These are phyloP conservation scores for Quercus tomentella DNA, from an alignment of 331 rosid species.

Conservation along the genomic window DNA sequence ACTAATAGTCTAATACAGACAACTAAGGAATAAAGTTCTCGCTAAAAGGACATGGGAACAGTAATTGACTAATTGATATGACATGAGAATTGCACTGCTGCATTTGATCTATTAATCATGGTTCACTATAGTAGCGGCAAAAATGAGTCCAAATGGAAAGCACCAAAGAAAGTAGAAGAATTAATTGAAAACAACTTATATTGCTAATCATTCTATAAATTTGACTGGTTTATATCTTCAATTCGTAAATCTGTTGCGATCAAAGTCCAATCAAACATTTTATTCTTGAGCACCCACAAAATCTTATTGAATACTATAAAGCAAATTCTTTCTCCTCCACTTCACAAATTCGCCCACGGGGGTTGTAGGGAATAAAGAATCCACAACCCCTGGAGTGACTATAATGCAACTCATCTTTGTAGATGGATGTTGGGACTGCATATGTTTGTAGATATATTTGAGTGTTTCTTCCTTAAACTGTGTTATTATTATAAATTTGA, in stretches of 20 bases:
- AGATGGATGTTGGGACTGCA: neutral
- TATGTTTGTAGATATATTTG: neutral
- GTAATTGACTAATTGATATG: neutral
- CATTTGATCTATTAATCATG: neutral
- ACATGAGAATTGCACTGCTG: neutral
- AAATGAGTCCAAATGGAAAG: neutral
- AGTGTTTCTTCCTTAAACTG: neutral
- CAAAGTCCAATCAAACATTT: neutral
- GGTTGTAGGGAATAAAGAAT: neutral
- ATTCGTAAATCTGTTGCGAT: neutral
- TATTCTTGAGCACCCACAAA: neutral
- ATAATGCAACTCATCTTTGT: no score
- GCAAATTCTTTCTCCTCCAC: neutral
- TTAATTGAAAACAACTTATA: conserved; percentile 5
- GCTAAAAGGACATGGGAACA: neutral
- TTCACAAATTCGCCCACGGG: neutral
- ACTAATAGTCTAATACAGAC: neutral
- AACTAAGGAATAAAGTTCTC: neutral
- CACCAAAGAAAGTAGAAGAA: neutral
- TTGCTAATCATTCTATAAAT: neutral
- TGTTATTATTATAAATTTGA: neutral
- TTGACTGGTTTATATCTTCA: neutral
- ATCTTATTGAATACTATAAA: neutral
- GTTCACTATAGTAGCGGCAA: neutral
- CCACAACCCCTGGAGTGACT: no score